phyloP scores from a whole-genome alignment of 768 basidiomycete species.

The Porphyrellus cyaneotinctus region DNA sequence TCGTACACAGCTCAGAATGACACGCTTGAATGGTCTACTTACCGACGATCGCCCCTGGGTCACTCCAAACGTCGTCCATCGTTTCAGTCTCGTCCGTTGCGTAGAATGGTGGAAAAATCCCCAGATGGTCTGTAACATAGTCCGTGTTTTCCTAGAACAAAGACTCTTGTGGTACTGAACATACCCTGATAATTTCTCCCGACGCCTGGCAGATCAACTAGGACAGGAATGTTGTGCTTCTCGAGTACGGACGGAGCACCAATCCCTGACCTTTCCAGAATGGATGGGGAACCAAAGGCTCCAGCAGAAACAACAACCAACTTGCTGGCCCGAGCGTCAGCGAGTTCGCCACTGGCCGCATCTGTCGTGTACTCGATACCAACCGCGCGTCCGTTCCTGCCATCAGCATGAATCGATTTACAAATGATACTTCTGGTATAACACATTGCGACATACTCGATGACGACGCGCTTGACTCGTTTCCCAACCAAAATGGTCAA shows the following conservation, averaged over 20 bases:
- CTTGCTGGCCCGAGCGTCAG: slow-evolving; percentile 26
- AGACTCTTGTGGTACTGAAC: background rate
- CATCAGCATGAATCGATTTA: background rate
- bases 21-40: slow-evolving; percentile 11
- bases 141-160: background rate
- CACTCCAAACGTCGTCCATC: slow-evolving; percentile 43
- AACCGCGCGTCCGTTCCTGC: slow-evolving; percentile 34
- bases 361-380: slow-evolving; percentile 37
- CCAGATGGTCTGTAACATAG: slow-evolving; percentile 28
- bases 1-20: background rate
- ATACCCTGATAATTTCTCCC: slow-evolving; percentile 64
- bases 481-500: slow-evolving; percentile 30
- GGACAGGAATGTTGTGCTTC: slow-evolving; percentile 40
- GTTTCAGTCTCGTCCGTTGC: slow-evolving; percentile 45
- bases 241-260: slow-evolving; percentile 50
- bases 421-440: background rate
- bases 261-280: slow-evolving; percentile 66
- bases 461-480: slow-evolving; percentile 6
- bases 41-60: slow-evolving; percentile 38
- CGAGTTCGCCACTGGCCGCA: slow-evolving; percentile 1
- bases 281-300: slow-evolving; percentile 52
- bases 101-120: slow-evolving; percentile 29
- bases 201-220: slow-evolving; percentile 71
- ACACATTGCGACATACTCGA: background rate
- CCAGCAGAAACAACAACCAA: slow-evolving; percentile 52